Conservation (phyloP, 2,329 filamentous ascomycete species). For the Exophiala lecanii-corni region DNA sequence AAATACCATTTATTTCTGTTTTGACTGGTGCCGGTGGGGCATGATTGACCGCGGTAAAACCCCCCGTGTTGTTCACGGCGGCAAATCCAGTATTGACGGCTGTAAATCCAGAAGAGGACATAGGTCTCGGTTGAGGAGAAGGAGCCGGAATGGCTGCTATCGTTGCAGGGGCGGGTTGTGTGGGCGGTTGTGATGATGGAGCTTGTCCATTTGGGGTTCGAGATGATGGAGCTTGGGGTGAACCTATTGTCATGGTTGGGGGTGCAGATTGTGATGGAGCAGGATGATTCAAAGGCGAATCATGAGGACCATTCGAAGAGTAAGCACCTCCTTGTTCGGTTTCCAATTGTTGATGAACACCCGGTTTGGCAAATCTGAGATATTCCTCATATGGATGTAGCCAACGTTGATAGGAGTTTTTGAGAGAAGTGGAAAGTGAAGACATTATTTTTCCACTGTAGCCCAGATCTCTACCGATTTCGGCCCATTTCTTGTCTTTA, state of each 20-base stretch:
- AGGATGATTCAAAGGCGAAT: constrained; percentile 65
- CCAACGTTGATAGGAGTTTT: constrained; percentile 98
- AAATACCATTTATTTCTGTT: constrained; percentile 48
- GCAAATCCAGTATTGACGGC: constrained; percentile 66
- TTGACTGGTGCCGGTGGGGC: constrained; percentile 37
- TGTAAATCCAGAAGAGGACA: constrained; percentile 56
- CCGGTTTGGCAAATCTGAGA: constrained; percentile 80
- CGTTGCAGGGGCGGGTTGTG: constrained; percentile 31
- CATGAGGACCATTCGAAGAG: constrained; percentile 65
- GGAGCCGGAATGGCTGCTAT: constrained; percentile 30
- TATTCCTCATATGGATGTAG: constrained; percentile 96
- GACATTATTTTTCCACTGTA: constrained; percentile 99
- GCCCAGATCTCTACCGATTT: constrained; percentile 91
- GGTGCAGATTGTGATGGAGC: constrained; percentile 42
- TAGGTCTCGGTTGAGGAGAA: constrained; percentile 37
- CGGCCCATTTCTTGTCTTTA: constrained; percentile 97
- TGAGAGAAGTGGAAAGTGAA: constrained; percentile 91
- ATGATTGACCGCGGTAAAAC: constrained; percentile 41
- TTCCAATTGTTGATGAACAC: constrained; percentile 93
- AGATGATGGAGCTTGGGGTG: constrained; percentile 8
- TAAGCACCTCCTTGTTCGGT: constrained; percentile 88
- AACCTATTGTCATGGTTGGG: constrained; percentile 36
- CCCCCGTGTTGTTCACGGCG: constrained; percentile 52
- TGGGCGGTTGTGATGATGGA: constrained; percentile 19
- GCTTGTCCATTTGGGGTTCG: constrained; percentile 6